Evolutionary conservation across 139 green algal species (phyloP).

Genomic region (Diplosphaera chodatii): DNA sequence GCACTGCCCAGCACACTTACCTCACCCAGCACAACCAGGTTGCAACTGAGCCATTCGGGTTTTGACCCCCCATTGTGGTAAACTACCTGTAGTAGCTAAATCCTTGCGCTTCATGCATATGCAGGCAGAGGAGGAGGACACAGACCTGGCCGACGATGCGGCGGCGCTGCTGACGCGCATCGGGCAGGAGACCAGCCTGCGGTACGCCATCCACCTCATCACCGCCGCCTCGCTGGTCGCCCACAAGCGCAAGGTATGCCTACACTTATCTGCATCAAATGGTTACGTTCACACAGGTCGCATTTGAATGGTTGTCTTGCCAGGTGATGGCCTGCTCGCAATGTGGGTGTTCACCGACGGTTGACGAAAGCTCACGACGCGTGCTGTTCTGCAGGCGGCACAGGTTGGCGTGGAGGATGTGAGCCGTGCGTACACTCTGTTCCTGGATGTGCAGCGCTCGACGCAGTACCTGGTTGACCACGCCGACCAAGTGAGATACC

Average conservation of each 20-base stretch:
- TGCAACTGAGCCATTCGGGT: no score
- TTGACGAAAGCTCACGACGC: no score
- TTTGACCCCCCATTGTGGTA: no score
- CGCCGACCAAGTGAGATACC: slow-evolving; percentile 46
- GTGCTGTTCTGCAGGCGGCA: slow-evolving; percentile 8
- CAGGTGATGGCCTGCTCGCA: no score
- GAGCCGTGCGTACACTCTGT: slow-evolving; percentile 87
- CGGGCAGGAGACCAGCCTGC: slow-evolving; percentile 83
- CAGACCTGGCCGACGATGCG: slow-evolving; percentile 64
- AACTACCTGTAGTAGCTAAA: no score
- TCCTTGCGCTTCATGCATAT: slow-evolving; percentile 10
- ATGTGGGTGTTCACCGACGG: no score
- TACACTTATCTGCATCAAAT: no score
- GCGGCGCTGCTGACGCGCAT: slow-evolving; percentile 44
- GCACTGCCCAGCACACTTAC: no score
- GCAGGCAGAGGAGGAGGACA: slow-evolving; percentile 87
- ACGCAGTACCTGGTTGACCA: slow-evolving; percentile 64
- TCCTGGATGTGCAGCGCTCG: slow-evolving; percentile 90
- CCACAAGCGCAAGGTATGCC: slow-evolving; percentile 72
- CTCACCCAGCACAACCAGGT: no score
- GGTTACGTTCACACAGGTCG: no score
- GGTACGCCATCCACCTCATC: slow-evolving; percentile 98
- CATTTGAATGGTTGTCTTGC: no score
- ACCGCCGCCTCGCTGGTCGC: slow-evolving; percentile 78
- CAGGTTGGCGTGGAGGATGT: slow-evolving; percentile 95